These are phyloP conservation scores for Mrakia frigida DNA, from an alignment of 768 basidiomycete genomes.

Conservation along the genomic window DNA sequence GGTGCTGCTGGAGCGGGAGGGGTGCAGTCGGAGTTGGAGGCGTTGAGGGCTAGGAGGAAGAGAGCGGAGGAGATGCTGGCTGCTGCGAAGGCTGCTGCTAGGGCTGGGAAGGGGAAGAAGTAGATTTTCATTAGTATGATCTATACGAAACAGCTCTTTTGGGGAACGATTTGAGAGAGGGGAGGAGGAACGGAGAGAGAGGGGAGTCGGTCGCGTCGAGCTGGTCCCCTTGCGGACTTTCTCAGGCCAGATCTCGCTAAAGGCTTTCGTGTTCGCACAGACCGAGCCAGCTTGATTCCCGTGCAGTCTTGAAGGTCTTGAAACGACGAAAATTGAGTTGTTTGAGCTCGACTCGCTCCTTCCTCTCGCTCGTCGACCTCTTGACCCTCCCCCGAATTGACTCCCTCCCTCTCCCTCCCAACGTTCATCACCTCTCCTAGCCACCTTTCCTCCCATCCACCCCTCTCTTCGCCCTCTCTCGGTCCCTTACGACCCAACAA, in stretches of 20 bases:
- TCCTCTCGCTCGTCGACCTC: too few relatives aligned
- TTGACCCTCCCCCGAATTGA: neutral
- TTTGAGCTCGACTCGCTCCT: too few relatives aligned
- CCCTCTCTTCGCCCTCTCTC: neutral
- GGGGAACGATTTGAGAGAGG: too few relatives aligned
- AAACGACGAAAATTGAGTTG: too few relatives aligned
- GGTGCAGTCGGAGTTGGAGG: conserved; percentile 2
- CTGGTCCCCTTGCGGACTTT: too few relatives aligned
- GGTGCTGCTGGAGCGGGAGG: neutral
- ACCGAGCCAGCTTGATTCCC: too few relatives aligned
- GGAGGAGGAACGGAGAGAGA: too few relatives aligned
- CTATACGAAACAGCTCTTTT: too few relatives aligned
- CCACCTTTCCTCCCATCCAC: neutral
- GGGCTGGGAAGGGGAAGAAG: neutral
- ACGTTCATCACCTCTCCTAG: neutral
- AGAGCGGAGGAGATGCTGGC: conserved; percentile 1
- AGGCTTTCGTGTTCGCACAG: too few relatives aligned
- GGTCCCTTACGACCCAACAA: neutral
- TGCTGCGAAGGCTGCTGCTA: neutral
- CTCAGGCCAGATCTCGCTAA: too few relatives aligned
- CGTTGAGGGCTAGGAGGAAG: neutral
- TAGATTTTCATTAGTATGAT: neutral
- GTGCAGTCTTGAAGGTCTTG: too few relatives aligned
- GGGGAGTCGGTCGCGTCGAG: too few relatives aligned
- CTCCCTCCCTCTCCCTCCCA: neutral